A percentile compares a stretch with the other conserved stretches of the same genome.
phyloP scores from a whole-genome alignment of 345 rosid genomes.

The Anastatica hierochuntica region DNA sequence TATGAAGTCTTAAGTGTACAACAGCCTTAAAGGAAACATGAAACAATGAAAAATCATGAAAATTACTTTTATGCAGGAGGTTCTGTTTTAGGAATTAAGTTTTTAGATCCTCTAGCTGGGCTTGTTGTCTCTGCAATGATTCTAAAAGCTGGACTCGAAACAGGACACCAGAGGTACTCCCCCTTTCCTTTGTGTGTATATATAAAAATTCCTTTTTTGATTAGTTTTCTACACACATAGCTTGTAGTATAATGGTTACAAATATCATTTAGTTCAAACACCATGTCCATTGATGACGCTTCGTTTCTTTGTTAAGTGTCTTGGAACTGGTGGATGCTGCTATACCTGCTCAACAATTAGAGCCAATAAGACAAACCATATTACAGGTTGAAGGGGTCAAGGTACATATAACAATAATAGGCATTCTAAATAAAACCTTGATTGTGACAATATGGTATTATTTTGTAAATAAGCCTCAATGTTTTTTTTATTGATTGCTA shows the following conservation, averaged over 20 bases:
- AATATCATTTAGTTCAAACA: conserved; percentile 8
- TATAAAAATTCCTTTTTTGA: not conserved
- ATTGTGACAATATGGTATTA: not conserved
- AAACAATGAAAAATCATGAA: not conserved
- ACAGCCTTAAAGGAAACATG: too few relatives aligned
- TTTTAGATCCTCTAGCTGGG: conserved; percentile 92
- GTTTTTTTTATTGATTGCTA: not conserved
- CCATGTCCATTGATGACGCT: conserved; percentile 13
- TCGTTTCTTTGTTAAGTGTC: conserved; percentile 36
- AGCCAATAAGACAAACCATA: conserved; percentile 58
- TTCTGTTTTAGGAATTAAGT: conserved; percentile 69
- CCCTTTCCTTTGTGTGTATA: not conserved
- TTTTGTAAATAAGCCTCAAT: not conserved
- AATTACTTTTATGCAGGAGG: conserved; percentile 55
- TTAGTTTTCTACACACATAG: not conserved
- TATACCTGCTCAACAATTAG: conserved; percentile 58
- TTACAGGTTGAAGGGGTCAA: conserved; percentile 73
- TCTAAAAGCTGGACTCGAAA: conserved; percentile 61
- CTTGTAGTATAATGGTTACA: not conserved
- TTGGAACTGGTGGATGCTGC: conserved; percentile 98
- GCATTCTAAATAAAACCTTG: not conserved
- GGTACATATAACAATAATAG: conserved; percentile 30
- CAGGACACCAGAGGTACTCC: conserved; percentile 80
- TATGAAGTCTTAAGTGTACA: too few relatives aligned
- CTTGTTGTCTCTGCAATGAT: conserved; percentile 87